phyloP scores from a whole-genome alignment of 805 yeast species.

The Wickerhamomyces queroliae region DNA sequence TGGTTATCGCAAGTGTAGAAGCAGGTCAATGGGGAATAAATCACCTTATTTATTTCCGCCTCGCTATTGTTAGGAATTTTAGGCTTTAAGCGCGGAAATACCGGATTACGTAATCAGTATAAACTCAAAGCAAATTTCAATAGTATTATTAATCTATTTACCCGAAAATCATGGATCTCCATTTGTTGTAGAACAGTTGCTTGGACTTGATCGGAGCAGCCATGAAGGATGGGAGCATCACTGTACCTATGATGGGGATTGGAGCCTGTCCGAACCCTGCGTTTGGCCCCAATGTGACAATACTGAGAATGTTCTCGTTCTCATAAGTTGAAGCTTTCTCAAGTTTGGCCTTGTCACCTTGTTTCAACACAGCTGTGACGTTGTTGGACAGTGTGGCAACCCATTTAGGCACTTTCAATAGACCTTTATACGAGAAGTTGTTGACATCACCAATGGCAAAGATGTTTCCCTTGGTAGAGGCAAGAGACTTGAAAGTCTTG shows the following conservation, averaged over 20 bases:
- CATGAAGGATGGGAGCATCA: slow-evolving; percentile 16
- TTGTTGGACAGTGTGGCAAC: slow-evolving; percentile 13
- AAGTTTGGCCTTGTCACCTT: background rate
- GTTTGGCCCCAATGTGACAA: slow-evolving; percentile 21
- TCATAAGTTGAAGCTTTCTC: background rate
- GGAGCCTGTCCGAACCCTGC: slow-evolving; percentile 22
- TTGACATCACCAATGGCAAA: slow-evolving; percentile 31
- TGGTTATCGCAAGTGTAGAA: too few relatives aligned
- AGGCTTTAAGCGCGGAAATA: too few relatives aligned
- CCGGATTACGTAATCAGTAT: background rate
- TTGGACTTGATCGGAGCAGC: slow-evolving; percentile 14
- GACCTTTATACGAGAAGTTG: slow-evolving; percentile 19
- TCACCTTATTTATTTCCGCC: too few relatives aligned
- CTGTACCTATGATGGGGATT: slow-evolving; percentile 17
- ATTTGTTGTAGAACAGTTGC: slow-evolving; percentile 6
- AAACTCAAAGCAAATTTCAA: background rate
- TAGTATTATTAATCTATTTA: background rate
- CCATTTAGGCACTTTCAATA: slow-evolving; percentile 11
- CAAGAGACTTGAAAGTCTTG: slow-evolving; percentile 18
- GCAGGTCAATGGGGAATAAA: background rate
- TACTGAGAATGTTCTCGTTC: slow-evolving; percentile 1
- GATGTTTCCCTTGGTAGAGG: slow-evolving; percentile 15
- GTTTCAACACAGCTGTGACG: slow-evolving; percentile 4
- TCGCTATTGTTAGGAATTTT: too few relatives aligned
- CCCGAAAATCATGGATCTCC: background rate